A percentile compares a stretch with the other conserved stretches of the same genome.
phyloP scores from a whole-genome alignment of 208 protist species.

The Wallacemonas sp. region DNA sequence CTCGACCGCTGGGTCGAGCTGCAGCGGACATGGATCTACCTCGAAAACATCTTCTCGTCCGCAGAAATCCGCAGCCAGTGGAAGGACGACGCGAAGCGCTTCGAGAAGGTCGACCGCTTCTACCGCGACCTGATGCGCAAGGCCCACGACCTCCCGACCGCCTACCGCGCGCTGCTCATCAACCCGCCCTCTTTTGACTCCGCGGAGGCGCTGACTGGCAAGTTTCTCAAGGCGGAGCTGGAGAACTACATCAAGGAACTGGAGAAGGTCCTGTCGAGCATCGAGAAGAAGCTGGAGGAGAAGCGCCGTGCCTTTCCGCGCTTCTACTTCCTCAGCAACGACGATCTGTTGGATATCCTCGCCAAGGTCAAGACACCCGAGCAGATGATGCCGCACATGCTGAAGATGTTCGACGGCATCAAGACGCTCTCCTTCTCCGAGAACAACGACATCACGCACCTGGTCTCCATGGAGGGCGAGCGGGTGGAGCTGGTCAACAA shows the following conservation, averaged over 20 bases:
- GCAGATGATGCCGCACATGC: slow-evolving; percentile 97
- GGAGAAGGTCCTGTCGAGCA: slow-evolving; percentile 93
- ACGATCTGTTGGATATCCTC: slow-evolving; percentile 98
- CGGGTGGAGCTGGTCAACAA: slow-evolving; percentile 91
- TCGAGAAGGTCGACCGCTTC: slow-evolving; percentile 93
- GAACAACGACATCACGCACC: slow-evolving; percentile 90
- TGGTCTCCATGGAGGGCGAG: slow-evolving; percentile 93
- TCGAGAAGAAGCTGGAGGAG: slow-evolving; percentile 96
- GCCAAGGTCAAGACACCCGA: slow-evolving; percentile 97
- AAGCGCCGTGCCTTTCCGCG: slow-evolving; percentile 96
- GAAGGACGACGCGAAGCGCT: slow-evolving; percentile 95
- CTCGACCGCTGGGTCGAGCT: slow-evolving; percentile 95
- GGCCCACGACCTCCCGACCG: slow-evolving; percentile 90
- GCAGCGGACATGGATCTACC: slow-evolving; percentile 97
- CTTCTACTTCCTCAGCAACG: slow-evolving; percentile 98
- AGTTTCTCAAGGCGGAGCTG: slow-evolving; percentile 84
- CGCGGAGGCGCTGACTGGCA: slow-evolving; percentile 30
- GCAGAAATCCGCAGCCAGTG: slow-evolving; percentile 97
- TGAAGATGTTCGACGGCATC: slow-evolving; percentile 98
- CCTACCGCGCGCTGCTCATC: slow-evolving; percentile 88
- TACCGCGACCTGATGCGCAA: slow-evolving; percentile 96
- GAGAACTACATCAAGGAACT: slow-evolving; percentile 92
- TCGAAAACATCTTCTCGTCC: slow-evolving; percentile 96
- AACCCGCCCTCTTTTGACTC: slow-evolving; percentile 80
- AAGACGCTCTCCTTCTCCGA: slow-evolving; percentile 83